Evolutionary conservation across 2,329 filamentous ascomycete species (phyloP).

Genomic region (Clonostachys byssicola): DNA sequence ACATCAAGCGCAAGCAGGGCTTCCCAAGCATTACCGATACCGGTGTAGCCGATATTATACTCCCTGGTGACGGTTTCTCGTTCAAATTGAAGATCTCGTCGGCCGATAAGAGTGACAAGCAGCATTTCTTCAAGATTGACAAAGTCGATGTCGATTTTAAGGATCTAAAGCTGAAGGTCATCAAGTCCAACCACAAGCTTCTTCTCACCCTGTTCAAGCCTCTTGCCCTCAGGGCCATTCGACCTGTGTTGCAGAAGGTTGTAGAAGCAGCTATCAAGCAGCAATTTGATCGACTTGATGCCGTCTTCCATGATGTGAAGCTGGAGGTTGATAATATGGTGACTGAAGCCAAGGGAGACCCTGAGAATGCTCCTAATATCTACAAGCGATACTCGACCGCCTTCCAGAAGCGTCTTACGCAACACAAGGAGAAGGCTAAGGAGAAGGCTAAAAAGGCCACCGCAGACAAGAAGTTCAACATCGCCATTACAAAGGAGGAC

Average conservation of each 20-base stretch:
- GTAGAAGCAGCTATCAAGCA: constrained; percentile 88
- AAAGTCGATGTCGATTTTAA: constrained; percentile 81
- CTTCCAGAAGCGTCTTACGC: constrained; percentile 66
- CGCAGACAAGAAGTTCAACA: constrained; percentile 64
- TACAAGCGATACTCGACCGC: constrained; percentile 81
- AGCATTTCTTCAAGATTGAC: constrained; percentile 93
- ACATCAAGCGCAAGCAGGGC: constrained; percentile 90
- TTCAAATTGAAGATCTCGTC: constrained; percentile 90
- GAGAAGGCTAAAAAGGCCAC: constrained; percentile 49
- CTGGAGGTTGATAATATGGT: constrained; percentile 73
- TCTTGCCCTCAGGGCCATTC: constrained; percentile 76
- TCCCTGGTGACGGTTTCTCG: constrained; percentile 82
- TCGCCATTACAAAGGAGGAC: constrained; percentile 64
- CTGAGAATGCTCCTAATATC: constrained; percentile 73
- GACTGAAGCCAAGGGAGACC: constrained; percentile 52
- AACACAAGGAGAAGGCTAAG: constrained; percentile 71
- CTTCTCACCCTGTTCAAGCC: constrained; percentile 86
- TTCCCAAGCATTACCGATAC: constrained; percentile 86
- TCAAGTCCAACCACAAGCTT: constrained; percentile 92
- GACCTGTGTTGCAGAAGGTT: constrained; percentile 80
- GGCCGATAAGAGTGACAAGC: constrained; percentile 67
- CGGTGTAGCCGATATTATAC: constrained; percentile 82
- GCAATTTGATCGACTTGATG: constrained; percentile 71
- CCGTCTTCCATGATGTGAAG: constrained; percentile 71
- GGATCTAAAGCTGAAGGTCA: constrained; percentile 81